A percentile compares a stretch with the other conserved stretches of the same genome.
Evolutionary conservation across 2,329 filamentous ascomycete genomes (phyloP).

Genomic region (Hymenoscyphus fructigenus): DNA sequence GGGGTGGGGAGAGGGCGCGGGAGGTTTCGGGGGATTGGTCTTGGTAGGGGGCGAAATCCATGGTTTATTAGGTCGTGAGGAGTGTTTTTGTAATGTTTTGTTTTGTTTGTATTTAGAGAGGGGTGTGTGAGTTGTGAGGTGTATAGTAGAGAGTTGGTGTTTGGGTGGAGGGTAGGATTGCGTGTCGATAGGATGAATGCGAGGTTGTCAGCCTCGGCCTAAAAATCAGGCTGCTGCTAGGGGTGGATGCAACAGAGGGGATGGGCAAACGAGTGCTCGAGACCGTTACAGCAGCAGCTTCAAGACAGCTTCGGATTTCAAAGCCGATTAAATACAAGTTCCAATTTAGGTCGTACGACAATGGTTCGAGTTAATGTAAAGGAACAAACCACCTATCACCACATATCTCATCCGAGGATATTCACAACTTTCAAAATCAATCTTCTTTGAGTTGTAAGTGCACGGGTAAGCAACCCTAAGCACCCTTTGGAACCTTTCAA

Average conservation of each 20-base stretch:
- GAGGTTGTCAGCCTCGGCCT: conserved; percentile 3
- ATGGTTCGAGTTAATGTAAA: too few species aligned
- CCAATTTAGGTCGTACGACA: too few species aligned
- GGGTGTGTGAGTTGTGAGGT: neutral
- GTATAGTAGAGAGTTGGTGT: neutral
- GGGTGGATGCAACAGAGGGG: too few species aligned
- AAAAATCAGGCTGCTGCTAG: neutral
- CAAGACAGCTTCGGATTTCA: too few species aligned
- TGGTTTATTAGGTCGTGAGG: conserved; percentile 46
- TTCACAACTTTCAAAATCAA: neutral
- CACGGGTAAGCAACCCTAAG: neutral
- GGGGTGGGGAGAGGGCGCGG: conserved; percentile 74
- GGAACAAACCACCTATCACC: neutral
- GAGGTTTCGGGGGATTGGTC: conserved; percentile 83
- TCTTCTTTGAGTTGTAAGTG: neutral
- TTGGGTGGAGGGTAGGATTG: neutral
- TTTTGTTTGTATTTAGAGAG: neutral
- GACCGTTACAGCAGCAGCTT: too few species aligned
- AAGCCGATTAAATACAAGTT: too few species aligned
- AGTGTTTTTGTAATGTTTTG: neutral
- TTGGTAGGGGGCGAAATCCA: conserved; percentile 98
- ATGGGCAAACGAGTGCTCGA: too few species aligned
- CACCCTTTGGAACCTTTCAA: neutral
- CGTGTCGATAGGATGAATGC: conserved; percentile 8
- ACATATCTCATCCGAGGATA: too few species aligned